Evolutionary conservation across 768 basidiomycete genomes (phyloP), one percentile per base, ranked within the genome.

Genomic region (Suillus sp.): DNA sequence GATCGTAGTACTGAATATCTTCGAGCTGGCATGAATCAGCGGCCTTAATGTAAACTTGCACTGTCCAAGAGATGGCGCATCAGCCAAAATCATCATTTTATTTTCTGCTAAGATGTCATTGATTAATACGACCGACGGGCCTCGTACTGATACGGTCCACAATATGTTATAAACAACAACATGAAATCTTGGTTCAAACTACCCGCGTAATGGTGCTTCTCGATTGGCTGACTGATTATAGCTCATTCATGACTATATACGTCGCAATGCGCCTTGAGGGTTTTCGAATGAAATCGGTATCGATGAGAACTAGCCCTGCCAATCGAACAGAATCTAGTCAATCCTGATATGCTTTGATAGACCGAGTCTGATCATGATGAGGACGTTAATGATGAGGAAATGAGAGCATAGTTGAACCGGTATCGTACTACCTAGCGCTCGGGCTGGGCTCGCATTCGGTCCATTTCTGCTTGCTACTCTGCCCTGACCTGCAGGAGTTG

Each of bases 21-120:
- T 25, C 22, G 6, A 47, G n/a, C 6, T 1, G 13, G 22, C 45
- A 22, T 47, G 22, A 47, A 14, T 13, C 11, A 47, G 22, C 2
- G 11, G 11, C 45, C n/a, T 13, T 5, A 13, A 25, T 22, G 22
- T 13, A 13, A 18, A 13, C 18, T 43, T 43, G 8, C 9, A 20
- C n/a, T 11, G 22, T 45, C n/a, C 11, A 25, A 47, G 45, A 22
- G 45, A 47, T 5, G 45, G 45, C 2, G 35, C 27, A 22, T 88
- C 74, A 11, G 80, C 83, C 2, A 69, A 60, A 10, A 91, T 76
- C 0, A 87, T 87, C 61, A 73, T 74, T 60, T 75, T 78, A 47
- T 75, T 78, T 8, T 89, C 83, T 11, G 84, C 85, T 4, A 86
- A 81, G 25, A 89, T 68, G 25, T 80, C 79, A 43, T 74, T 75